Evolutionary conservation across 2,329 filamentous ascomycete species (phyloP), one percentile per base, ranked within the genome.

Genomic region (Lachnellula suecica): DNA sequence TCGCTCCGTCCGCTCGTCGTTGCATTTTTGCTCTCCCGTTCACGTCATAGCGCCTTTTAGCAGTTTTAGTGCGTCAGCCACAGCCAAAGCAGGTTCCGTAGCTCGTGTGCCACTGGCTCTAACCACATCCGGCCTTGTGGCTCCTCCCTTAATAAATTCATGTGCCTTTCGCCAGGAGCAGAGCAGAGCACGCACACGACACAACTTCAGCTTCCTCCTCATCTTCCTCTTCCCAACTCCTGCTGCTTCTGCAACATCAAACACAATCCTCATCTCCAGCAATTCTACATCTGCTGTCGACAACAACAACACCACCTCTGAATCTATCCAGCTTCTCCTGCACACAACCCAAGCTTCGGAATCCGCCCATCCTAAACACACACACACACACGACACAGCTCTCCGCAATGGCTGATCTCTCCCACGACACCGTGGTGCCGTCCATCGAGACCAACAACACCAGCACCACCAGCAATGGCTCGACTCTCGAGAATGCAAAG

Each of bases 401-500:
- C 20, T 13, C 37, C 40, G 17, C 43, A 27, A 64, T 64, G 62
- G 63, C 62, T 35, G 56, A 59, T 44, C 47, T 57, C 41, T 51
- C 49, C 52, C 29, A 41, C 51, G 60, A 62, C 47, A 56, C 45
- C 10, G 48, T 54, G 31, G 38, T 62, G 40, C 57, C 59, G 17
- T 63, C 61, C 45, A 58, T 62, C 53, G 61, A 64, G 57, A 57
- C 49, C n/a, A 34, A 42, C 43, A 25, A 35, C 31, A 35, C 31
- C 38, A 53, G 47, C n/a, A n/a, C n/a, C 6, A 9, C 53, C 46
- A 51, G 20, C 38, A 53, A 49, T 48, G 54, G 44, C 34, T 52
- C 55, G n/a, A 48, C 48, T 29, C 37, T 63, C 24, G 56, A 62
- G 34, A 58, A 57, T 47, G 59, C 54, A 44, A 63, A 63, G 58